Evolutionary conservation across 305 asterid genomes (phyloP).

Genomic region (Rubia tinctorum): DNA sequence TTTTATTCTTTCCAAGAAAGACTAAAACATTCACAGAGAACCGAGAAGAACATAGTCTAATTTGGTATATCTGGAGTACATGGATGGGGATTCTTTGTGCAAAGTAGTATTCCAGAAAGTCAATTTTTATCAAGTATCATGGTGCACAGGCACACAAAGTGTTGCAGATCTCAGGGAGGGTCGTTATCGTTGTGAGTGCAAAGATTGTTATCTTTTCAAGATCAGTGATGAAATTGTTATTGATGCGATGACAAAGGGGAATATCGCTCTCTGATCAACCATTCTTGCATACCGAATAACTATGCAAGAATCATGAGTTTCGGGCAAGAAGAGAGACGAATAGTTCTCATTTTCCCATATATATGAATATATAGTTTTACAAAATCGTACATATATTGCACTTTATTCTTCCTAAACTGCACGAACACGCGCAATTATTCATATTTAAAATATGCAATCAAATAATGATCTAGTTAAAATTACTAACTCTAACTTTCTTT

Average conservation of each 20-base stretch:
- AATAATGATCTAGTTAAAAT: too few species aligned
- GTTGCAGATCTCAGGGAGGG: constrained; percentile 91
- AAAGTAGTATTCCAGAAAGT: constrained; percentile 82
- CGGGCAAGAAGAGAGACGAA: too few species aligned
- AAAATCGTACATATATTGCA: too few species aligned
- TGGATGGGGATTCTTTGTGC: constrained; percentile 99
- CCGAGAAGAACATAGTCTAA: constrained; percentile 67
- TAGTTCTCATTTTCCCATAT: too few species aligned
- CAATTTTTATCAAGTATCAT: constrained; percentile 92
- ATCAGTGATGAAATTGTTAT: constrained; percentile 91
- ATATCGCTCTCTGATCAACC: constrained; percentile 4
- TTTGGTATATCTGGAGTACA: constrained; percentile 97
- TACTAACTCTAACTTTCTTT: too few species aligned
- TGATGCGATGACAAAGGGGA: constrained; percentile 89
- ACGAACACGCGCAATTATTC: too few species aligned
- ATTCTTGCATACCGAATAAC: too few species aligned
- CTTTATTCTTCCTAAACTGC: too few species aligned
- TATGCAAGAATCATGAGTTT: too few species aligned
- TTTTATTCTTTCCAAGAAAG: constrained; percentile 75
- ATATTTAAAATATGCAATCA: too few species aligned
- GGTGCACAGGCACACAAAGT: constrained; percentile 87
- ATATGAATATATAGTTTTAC: too few species aligned
- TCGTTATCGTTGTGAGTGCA: constrained; percentile 63
- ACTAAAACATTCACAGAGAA: constrained; percentile 66
- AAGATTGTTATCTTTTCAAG: constrained; percentile 97